A percentile compares a stretch with the other conserved stretches of the same genome.
Evolutionary conservation across 768 basidiomycete species (phyloP).

Genomic region (Crepidotus variabilis): DNA sequence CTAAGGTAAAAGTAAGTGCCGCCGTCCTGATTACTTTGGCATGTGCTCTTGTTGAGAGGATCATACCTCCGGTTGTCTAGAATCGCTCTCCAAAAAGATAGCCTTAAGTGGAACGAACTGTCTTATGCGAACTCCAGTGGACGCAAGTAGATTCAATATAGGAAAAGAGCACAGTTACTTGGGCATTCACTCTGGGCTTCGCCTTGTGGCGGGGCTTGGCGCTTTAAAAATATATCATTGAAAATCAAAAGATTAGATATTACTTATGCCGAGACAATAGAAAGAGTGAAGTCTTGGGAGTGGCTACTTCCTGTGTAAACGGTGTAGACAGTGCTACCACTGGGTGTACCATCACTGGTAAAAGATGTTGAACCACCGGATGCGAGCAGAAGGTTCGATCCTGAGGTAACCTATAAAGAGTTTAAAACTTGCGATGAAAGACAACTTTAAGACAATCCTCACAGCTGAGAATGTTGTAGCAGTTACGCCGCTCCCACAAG

Average conservation of each 20-base stretch:
- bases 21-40: too few relatives aligned
- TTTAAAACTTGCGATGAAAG: background rate
- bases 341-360: conserved; percentile 48
- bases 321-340: conserved; percentile 39
- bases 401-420: conserved; percentile 38
- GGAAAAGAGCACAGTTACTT: too few relatives aligned
- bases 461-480: conserved; percentile 50
- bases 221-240: background rate
- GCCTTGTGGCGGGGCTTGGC: too few relatives aligned
- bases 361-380: conserved; percentile 47
- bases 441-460: conserved; percentile 18
- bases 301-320: conserved; percentile 34
- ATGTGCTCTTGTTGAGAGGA: too few relatives aligned
- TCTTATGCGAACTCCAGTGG: too few relatives aligned
- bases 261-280: conserved; percentile 30
- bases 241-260: background rate
- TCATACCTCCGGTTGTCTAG: too few relatives aligned
- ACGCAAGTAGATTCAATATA: too few relatives aligned
- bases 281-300: conserved; percentile 32
- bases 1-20: too few relatives aligned
- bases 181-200: too few relatives aligned
- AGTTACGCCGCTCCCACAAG: conserved; percentile 50
- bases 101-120: too few relatives aligned
- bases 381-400: conserved; percentile 43
- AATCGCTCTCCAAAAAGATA: too few relatives aligned